Evolutionary conservation across 1,284 basidiomycete species (phyloP).

Genomic region (Taiwanofungus camphoratus): DNA sequence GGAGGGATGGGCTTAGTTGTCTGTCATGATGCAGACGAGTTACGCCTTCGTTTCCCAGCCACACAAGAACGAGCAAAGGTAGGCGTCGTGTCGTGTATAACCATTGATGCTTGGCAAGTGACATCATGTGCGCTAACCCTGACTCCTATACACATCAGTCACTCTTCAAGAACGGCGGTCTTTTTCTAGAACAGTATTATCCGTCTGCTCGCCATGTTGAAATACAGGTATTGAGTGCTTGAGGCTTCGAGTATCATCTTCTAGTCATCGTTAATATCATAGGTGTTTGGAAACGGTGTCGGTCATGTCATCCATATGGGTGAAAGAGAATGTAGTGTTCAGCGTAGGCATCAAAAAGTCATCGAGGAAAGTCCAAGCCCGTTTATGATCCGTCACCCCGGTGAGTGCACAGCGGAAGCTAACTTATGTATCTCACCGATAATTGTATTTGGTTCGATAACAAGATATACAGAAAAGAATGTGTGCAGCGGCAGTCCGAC

Average conservation of each 20-base stretch:
- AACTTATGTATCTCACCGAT: neutral
- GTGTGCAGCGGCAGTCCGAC: constrained; percentile 45
- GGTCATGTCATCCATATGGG: constrained; percentile 60
- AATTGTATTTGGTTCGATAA: neutral
- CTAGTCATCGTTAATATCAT: neutral
- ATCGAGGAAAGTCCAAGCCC: constrained; percentile 65
- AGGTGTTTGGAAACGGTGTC: constrained; percentile 62
- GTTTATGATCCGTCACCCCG: constrained; percentile 37
- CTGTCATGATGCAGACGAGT: constrained; percentile 39
- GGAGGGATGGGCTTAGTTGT: constrained; percentile 69
- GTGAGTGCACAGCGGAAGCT: constrained; percentile 16
- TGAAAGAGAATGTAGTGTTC: constrained; percentile 68
- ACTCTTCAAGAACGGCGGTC: constrained; percentile 2
- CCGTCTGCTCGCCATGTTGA: constrained; percentile 57
- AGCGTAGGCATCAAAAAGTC: constrained; percentile 71
- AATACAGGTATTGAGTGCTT: constrained; percentile 53
- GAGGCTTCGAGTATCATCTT: neutral
- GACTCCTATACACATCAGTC: neutral
- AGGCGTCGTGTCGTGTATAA: constrained; percentile 17
- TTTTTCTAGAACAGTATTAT: constrained; percentile 63
- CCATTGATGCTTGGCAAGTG: constrained; percentile 6
- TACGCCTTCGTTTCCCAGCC: constrained; percentile 32
- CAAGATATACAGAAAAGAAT: constrained; percentile 43
- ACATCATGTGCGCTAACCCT: constrained; percentile 6
- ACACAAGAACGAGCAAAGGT: constrained; percentile 45